Evolutionary conservation across 1,139 yeast species (phyloP).

Genomic region (Hyphopichia fennica): DNA sequence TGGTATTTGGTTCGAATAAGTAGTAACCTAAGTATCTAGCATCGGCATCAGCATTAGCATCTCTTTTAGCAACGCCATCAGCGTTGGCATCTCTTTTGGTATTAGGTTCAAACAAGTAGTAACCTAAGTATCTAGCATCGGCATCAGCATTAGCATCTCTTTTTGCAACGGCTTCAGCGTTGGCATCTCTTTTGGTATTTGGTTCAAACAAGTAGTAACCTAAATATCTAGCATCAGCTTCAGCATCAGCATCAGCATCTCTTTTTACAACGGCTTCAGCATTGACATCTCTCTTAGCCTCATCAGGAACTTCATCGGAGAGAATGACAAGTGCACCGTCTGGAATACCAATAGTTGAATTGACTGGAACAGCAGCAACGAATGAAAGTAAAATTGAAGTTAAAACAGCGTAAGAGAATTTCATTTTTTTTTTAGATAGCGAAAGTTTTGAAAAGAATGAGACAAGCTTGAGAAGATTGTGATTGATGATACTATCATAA

Average conservation of each 20-base stretch:
- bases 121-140: constrained; percentile 9
- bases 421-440: constrained; percentile 10
- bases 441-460: background rate
- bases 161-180: constrained; percentile 12
- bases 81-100: constrained; percentile 16
- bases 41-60: constrained; percentile 13
- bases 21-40: constrained; percentile 9
- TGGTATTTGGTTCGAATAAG: constrained; percentile 7
- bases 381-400: constrained; percentile 8
- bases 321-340: too few species aligned
- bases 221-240: constrained; percentile 7
- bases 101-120: constrained; percentile 8
- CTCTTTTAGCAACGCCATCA: constrained; percentile 11
- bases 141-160: constrained; percentile 5
- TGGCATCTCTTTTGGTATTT: constrained; percentile 15
- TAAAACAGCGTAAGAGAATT: constrained; percentile 8
- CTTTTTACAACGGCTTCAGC: constrained; percentile 6
- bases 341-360: too few species aligned
- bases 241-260: constrained; percentile 10
- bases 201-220: constrained; percentile 8
- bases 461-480: background rate
- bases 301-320: constrained; percentile 12
- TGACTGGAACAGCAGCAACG: constrained; percentile 11
- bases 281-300: constrained; percentile 2
- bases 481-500: background rate